Conservation (phyloP, 495 filamentous ascomycete species). For the Trichoderma virens region DNA sequence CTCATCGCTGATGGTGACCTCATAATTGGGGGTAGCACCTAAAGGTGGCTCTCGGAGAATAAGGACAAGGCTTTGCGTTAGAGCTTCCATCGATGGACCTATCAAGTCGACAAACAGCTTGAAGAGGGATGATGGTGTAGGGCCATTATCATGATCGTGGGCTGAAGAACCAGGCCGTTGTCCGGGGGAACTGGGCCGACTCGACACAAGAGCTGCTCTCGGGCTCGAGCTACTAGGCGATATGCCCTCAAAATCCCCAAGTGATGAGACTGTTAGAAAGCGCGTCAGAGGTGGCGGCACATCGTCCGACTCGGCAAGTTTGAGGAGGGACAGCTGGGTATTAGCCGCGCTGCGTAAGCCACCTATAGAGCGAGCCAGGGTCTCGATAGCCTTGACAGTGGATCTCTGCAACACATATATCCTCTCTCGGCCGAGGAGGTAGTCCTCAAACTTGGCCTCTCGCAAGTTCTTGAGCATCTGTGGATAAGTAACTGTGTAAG, state of each 20-base stretch:
- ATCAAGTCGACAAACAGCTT: conserved; percentile 77
- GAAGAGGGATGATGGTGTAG: conserved; percentile 70
- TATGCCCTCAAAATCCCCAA: conserved; percentile 11
- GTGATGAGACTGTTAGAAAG: conserved; percentile 24
- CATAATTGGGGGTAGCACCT: conserved; percentile 51
- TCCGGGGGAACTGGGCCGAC: neutral
- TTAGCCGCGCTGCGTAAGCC: conserved; percentile 83
- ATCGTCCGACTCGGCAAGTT: conserved; percentile 38
- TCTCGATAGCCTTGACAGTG: conserved; percentile 77
- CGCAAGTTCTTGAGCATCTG: conserved; percentile 71
- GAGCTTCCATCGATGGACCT: conserved; percentile 90
- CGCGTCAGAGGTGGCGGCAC: conserved; percentile 14
- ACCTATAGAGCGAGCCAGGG: conserved; percentile 81
- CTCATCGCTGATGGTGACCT: conserved; percentile 65
- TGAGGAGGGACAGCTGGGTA: conserved; percentile 81
- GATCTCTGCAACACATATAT: conserved; percentile 73
- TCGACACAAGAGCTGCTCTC: conserved; percentile 45
- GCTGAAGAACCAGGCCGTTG: neutral
- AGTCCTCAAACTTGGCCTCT: conserved; percentile 90
- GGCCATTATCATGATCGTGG: neutral
- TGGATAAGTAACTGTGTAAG: conserved; percentile 60
- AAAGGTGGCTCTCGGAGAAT: conserved; percentile 86
- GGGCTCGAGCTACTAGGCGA: conserved; percentile 23
- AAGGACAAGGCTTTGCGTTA: conserved; percentile 80
- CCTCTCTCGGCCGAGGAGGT: conserved; percentile 70